These are phyloP conservation scores for Astrocystis sublimbata DNA, from an alignment of 495 filamentous ascomycete species.

Conservation along the genomic window DNA sequence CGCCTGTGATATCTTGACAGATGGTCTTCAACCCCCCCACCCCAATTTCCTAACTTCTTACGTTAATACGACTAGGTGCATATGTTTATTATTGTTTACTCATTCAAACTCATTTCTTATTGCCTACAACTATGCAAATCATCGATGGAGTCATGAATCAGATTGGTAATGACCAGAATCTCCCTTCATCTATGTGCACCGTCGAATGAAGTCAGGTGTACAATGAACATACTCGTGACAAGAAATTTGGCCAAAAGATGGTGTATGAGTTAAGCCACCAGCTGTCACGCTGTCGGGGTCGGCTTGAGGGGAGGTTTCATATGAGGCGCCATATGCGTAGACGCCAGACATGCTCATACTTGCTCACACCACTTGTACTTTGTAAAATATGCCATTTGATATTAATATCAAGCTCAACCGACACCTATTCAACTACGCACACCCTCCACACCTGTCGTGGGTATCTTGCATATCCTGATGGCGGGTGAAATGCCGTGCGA, in stretches of 20 bases:
- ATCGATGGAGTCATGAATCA: no score
- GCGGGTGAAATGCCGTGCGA: constrained; percentile 5
- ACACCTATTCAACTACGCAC: not conserved
- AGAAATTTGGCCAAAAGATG: not conserved
- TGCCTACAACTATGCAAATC: no score
- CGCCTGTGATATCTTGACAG: no score
- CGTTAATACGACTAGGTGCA: no score
- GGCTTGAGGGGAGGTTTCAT: constrained; percentile 6
- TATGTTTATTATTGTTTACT: no score
- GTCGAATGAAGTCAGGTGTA: not conserved
- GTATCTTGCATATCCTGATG: constrained; percentile 2
- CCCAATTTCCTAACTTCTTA: no score
- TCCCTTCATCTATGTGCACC: no score
- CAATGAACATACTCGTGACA: constrained; percentile 10
- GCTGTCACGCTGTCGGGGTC: constrained; percentile 9
- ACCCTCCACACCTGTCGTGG: not conserved
- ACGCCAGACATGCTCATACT: not conserved
- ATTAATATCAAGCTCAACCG: not conserved
- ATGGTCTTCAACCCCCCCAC: no score
- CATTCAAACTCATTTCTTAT: no score
- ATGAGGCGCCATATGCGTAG: not conserved
- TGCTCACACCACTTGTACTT: not conserved
- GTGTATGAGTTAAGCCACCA: not conserved
- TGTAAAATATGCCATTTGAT: not conserved
- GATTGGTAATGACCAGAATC: no score